Evolutionary conservation across 345 rosid genomes (phyloP), one percentile per base, ranked within the genome.

Genomic region (Sisymbrium irio): DNA sequence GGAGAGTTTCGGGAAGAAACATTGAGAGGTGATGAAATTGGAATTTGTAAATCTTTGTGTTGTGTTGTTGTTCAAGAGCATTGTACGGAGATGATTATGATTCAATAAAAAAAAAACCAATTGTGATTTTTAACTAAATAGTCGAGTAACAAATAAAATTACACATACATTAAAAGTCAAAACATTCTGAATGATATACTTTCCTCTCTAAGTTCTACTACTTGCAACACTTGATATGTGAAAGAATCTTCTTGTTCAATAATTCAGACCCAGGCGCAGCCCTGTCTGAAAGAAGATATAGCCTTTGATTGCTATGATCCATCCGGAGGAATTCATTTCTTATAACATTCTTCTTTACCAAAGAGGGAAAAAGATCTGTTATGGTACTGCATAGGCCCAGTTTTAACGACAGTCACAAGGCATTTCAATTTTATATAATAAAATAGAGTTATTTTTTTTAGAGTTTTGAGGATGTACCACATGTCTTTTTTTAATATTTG

Each of bases 1-100:
- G 20, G 64, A 83, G 37, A 42, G 54, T 42, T 60, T 87, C 51
- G 41, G 8, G 58, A 77, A 77, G 73, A 62, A 63, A 49, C 58
- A 58, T 65, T 71, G 32, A 61, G 32, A 61, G 59, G 32, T 3
- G 14, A 9, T 67, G 33, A 36, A 20, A 19, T 50, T 13, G 62
- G 25, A 32, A 12, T 27, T 56, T 76, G 75, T 76, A 61, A 61
- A 75, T 51, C 57, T 42, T 57, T 65, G 36, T 57, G 13, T 17
- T 9, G n/a, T 57, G 30, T 39, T 61, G 50, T 61, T 28, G 28
- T 36, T 22, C 12, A 20, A 60, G 65, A 62, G 50, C 20, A 62
- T 14, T 61, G 51, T 42, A 27, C 14, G 13, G 39, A 41, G 51
- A 62, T 62, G 53, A 62, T 4, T 62, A 10, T 42, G 53, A 42